phyloP scores from a whole-genome alignment of 805 yeast genomes.

The Metschnikowia reukaufii region DNA sequence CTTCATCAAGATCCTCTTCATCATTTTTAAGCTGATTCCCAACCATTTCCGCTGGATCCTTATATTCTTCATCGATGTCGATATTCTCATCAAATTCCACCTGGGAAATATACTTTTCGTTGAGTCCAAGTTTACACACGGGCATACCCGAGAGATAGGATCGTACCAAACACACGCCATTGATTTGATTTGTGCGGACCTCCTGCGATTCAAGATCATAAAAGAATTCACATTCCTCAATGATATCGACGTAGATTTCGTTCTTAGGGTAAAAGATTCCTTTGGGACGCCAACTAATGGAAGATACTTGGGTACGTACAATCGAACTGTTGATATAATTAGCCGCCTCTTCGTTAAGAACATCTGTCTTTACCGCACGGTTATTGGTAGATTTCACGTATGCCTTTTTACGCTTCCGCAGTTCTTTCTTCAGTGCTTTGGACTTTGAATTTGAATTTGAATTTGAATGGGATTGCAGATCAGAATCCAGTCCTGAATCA shows the following conservation, averaged over 20 bases:
- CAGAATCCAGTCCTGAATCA: conserved; percentile 14
- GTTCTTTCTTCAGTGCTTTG: conserved; percentile 12
- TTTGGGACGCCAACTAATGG: conserved; percentile 46
- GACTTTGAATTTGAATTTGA: conserved; percentile 3
- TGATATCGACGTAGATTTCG: conserved; percentile 43
- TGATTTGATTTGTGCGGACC: conserved; percentile 33
- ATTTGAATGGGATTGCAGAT: conserved; percentile 4
- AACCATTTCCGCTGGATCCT: conserved; percentile 10
- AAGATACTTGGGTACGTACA: conserved; percentile 70
- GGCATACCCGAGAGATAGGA: conserved; percentile 49
- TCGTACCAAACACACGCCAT: conserved; percentile 36
- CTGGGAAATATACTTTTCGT: conserved; percentile 38
- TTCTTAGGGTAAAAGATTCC: conserved; percentile 46
- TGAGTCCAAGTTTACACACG: conserved; percentile 40
- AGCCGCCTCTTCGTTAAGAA: conserved; percentile 23
- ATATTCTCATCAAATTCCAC: conserved; percentile 26
- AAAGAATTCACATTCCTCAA: conserved; percentile 39
- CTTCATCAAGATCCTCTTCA: conserved; percentile 3
- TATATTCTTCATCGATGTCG: conserved; percentile 8
- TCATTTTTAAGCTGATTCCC: conserved; percentile 15
- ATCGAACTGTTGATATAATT: conserved; percentile 61
- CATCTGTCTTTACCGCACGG: conserved; percentile 36
- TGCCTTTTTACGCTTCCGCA: not conserved
- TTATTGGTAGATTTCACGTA: conserved; percentile 38
- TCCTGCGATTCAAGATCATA: conserved; percentile 32